phyloP scores from a whole-genome alignment of 768 basidiomycete genomes.

The Rhodotorula sphaerocarpa region DNA sequence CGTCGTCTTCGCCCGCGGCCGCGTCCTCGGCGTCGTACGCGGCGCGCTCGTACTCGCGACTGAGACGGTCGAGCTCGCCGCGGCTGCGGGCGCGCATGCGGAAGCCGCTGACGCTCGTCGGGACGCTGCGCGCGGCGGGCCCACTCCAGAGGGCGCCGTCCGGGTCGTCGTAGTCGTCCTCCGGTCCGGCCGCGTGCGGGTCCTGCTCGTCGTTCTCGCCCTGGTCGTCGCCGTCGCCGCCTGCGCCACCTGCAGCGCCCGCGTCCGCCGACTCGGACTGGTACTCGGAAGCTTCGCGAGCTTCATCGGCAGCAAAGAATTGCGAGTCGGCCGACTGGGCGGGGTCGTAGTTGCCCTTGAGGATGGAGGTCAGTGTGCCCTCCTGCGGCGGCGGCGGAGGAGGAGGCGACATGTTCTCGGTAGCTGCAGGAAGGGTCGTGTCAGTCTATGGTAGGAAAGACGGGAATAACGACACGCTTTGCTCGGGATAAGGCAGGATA shows the following conservation, averaged over 20 bases:
- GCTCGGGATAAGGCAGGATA: too few relatives aligned
- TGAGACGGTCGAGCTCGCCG: slow-evolving; percentile 21
- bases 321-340: slow-evolving; percentile 12
- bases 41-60: slow-evolving; percentile 2
- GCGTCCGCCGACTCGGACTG: too few relatives aligned
- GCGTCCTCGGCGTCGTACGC: slow-evolving; percentile 2
- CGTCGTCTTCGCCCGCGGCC: slow-evolving; percentile 13
- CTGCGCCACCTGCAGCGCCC: too few relatives aligned
- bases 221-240: too few relatives aligned
- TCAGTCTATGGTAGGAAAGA: too few relatives aligned
- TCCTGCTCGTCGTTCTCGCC: not conserved
- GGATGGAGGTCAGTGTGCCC: slow-evolving; percentile 25
- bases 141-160: slow-evolving; percentile 25
- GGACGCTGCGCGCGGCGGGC: slow-evolving; percentile 20
- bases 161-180: slow-evolving; percentile 34
- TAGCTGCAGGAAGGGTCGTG: too few relatives aligned
- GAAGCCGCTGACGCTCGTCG: slow-evolving; percentile 26
- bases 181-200: slow-evolving; percentile 1
- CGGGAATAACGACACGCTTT: too few relatives aligned
- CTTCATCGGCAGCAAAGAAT: slow-evolving; percentile 29
- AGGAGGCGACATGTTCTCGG: too few relatives aligned
- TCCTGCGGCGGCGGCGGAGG: too few relatives aligned
- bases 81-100: slow-evolving; percentile 24
- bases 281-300: not conserved
- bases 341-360: slow-evolving; percentile 29